These are phyloP conservation scores for Xylaria hypoxylon DNA, from an alignment of 2,329 filamentous ascomycete species.

Conservation along the genomic window DNA sequence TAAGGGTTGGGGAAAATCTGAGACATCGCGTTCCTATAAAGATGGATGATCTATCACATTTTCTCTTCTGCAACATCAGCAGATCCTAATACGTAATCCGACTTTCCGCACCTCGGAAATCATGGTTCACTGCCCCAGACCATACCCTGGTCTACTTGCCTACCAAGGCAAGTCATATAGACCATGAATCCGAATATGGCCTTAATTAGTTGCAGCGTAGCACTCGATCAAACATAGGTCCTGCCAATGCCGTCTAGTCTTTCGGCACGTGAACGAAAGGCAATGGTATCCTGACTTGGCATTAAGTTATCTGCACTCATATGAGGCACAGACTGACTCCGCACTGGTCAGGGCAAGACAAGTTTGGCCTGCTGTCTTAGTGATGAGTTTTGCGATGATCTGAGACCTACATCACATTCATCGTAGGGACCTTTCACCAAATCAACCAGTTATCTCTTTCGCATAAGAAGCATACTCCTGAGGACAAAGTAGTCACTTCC, in stretches of 20 bases:
- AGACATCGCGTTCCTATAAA: background rate
- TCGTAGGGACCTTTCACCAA: background rate
- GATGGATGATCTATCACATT: too few species aligned
- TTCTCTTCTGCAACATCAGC: background rate
- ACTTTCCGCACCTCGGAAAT: background rate
- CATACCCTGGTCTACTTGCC: constrained; percentile 14
- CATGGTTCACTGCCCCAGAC: background rate
- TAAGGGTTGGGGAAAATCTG: background rate
- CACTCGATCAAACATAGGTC: constrained; percentile 9
- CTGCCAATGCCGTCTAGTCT: constrained; percentile 25
- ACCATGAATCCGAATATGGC: background rate
- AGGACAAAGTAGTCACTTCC: constrained; percentile 7
- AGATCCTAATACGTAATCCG: constrained; percentile 4
- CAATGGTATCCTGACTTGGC: constrained; percentile 21
- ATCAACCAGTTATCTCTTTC: background rate
- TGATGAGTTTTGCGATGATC: background rate
- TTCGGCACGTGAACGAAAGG: constrained; percentile 31
- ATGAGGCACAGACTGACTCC: background rate
- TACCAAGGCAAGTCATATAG: constrained; percentile 10
- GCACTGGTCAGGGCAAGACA: too few species aligned
- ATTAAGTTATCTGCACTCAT: constrained; percentile 8
- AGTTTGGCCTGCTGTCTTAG: background rate
- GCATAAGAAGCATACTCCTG: constrained; percentile 28
- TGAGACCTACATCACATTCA: background rate
- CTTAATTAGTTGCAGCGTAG: constrained; percentile 14